Evolutionary conservation across 768 basidiomycete genomes (phyloP), one percentile per base, ranked within the genome.

Genomic region (Pulveroboletus frians): DNA sequence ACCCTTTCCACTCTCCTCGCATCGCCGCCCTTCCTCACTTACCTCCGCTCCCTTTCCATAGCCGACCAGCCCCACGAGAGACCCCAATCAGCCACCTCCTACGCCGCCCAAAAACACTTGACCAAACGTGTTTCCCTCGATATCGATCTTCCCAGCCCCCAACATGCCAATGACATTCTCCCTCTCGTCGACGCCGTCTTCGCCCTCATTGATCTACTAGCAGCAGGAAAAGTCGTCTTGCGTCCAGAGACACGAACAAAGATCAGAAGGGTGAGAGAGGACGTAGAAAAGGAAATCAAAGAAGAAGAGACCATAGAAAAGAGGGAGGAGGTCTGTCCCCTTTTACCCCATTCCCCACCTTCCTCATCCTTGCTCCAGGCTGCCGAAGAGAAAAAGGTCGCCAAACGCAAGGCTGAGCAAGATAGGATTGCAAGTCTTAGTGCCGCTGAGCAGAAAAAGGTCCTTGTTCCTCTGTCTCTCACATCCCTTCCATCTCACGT

Each of bases 21-120:
- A 43, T 75, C 87, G 55, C 79, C 87, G 26, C 77, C 76, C 43
- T 73, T 84, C 40, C 74, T 79, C 40, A 77, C 81, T 34, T 84
- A 88, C 72, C 90, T 96, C 76, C 86, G 88, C 57, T 92, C 87
- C 32, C 77, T 95, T 56, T 83, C 91, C 40, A 87, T 91, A 46
- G 91, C 92, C 21, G 93, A 96, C 72, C 88, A 92, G 61, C 89
- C 92, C 8, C 74, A 83, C 45, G 74, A 76, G 20, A 82, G 87
- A 47, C 93, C 93, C 1, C 51, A 60, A 1, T 64, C 70, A 3
- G 77, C 81, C 1, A 50, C 83, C 37, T 60, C 77, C 5, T 65
- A 79, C 34, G 67, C 73, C 41, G 67, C 79, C 37, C 57, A 54
- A 17, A 65, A 49, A 35, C 54, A 45, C 20, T 77, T 78, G 52